Base-by-base conservation (phyloP, 2,329 filamentous ascomycete species). In the Fusarium pseudoanthophilum region DNA sequence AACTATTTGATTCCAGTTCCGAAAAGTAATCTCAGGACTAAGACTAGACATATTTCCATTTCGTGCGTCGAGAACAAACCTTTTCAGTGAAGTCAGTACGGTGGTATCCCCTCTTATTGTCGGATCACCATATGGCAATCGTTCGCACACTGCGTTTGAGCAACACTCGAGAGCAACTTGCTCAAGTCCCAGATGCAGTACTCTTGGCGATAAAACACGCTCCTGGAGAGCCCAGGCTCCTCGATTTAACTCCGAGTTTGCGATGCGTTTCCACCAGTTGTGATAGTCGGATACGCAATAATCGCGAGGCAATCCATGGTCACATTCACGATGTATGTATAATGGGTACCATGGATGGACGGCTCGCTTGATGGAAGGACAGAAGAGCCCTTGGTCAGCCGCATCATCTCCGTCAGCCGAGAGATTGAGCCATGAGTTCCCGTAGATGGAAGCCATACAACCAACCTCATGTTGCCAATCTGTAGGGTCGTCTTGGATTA, bases 221-320 rank as follows among this genome's bases (percentile, higher is more conserved):
- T 73, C 70, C 49, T 71, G 60, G 9, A 68, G 40, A n/a, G 57
- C 60, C 67, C 69, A 74, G 4, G 55, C 62, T 36, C 69, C 60
- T 20, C n/a, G 45, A 26, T 70, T 65, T 20, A 74, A 16, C 9
- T 57, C 40, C 10, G 64, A n/a, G 16, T 62, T 26, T 21, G 45
- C 13, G 7, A 72, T 36, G 7, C 42, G 49, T 20, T 26, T 21
- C 69, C 69, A 71, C 69, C 66, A 71, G 40, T 45, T 56, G 18
- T 52, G 66, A 18, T 37, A 53, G 11, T 69, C 51, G 11, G 53
- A 51, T 9, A 65, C 37, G 36, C 39, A 65, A 32, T 56, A 62
- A 14, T 48, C 24, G 16, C 61, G 53, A 2, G 52, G 34, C 4
- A 56, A 61, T 4, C 14, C 13, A 3, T 48, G 40, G 16, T 45